Base-by-base conservation (phyloP, 2,329 filamentous ascomycete species). In the Colletotrichum truncatum region DNA sequence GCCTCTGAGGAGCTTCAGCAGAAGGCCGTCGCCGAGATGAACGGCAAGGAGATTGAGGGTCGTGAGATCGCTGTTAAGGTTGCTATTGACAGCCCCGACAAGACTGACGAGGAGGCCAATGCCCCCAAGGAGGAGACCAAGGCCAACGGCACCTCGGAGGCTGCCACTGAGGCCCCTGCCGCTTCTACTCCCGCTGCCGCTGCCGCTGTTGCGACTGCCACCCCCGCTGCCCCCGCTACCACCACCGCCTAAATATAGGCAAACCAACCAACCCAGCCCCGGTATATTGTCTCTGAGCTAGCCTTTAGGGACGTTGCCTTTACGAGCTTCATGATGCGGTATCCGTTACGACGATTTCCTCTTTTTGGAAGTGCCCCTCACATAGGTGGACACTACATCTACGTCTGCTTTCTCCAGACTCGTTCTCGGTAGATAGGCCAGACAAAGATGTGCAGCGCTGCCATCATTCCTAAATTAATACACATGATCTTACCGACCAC, bases 1-100 rank as follows among this genome's bases (percentile, higher is more conserved):
- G 92, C 91, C 69, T 97, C 93, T 16, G 95, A 99, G 87, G 94
- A 97, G 82, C 83, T 95, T 76, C 96, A 99, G 87, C 90, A 97
- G 84, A 97, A 98, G 91, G 96, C 96, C 71, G 97, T 98, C 71
- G 78, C 84, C 56, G 96, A 99, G 87, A 99, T 99, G 96, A 98
- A 99, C 83, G 96, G 94, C 84, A 98, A 97, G 90, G 93, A 97
- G 80, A 96, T 99, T 72, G 96, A 98, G 81, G 96, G 95, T 70
- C 95, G 96, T 76, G 95, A 98, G 86, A 99, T 99, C 73, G 96
- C 96, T 70, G 96, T 99, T 88, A 99, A 99, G 92, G 94, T 99
- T 78, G 96, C 96, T 77, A 98, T 99, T 77, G 96, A 99, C 86
- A 98, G 94, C 87, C 96, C 96, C 70, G 95, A 97, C 84, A 99